A percentile compares a stretch with the other conserved stretches of the same genome.
Conservation (phyloP, 2,329 filamentous ascomycete genomes). For the Epichloe baconii region DNA sequence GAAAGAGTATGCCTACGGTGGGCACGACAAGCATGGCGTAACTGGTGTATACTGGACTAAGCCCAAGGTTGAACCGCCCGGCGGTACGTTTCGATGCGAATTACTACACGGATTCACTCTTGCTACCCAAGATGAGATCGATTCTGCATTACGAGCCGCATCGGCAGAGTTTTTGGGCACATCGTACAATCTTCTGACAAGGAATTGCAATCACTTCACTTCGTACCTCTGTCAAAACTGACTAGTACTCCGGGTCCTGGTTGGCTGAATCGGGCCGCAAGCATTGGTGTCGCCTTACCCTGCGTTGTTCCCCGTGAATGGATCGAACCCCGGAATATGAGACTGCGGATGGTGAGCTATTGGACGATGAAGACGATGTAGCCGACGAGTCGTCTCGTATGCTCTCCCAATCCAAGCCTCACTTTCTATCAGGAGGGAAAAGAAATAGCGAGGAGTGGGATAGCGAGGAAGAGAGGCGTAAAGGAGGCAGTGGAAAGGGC, state of each 20-base stretch:
- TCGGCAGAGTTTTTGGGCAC: conserved; percentile 63
- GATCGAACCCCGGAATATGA: conserved; percentile 71
- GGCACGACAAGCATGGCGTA: conserved; percentile 55
- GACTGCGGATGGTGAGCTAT: conserved; percentile 54
- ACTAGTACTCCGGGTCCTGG: conserved; percentile 56
- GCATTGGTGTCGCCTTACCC: conserved; percentile 65
- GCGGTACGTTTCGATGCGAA: conserved; percentile 61
- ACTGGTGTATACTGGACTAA: conserved; percentile 78
- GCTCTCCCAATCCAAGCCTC: conserved; percentile 31
- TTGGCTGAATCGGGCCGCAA: conserved; percentile 77
- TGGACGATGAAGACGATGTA: conserved; percentile 40
- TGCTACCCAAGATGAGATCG: conserved; percentile 54
- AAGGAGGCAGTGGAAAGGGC: conserved; percentile 28
- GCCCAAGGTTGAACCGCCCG: conserved; percentile 58
- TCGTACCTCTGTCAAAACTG: conserved; percentile 59
- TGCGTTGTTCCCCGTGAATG: conserved; percentile 74
- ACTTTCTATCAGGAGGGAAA: conserved; percentile 17
- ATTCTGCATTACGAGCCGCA: conserved; percentile 52
- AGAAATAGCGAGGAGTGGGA: conserved; percentile 24
- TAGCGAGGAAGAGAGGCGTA: conserved; percentile 31
- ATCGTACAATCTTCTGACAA: conserved; percentile 67
- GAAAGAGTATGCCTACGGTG: conserved; percentile 74
- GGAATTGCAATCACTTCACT: conserved; percentile 86
- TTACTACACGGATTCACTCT: conserved; percentile 72
- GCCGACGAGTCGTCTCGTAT: conserved; percentile 44